Evolutionary conservation across 345 rosid genomes (phyloP).

Genomic region (Litchi chinensis): DNA sequence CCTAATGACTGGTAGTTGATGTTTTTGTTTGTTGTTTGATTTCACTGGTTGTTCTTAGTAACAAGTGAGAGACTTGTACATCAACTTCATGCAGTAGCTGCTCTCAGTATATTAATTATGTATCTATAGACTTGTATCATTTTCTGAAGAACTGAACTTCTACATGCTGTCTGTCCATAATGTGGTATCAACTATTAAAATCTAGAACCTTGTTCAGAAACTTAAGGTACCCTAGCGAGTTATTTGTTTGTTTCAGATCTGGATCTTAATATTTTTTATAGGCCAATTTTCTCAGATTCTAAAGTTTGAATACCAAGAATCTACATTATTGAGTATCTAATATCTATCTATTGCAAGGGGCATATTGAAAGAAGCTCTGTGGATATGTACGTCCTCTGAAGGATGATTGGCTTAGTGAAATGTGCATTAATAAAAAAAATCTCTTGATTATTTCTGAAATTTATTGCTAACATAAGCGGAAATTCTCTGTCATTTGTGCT

Average conservation of each 20-base stretch:
- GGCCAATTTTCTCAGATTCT: background rate
- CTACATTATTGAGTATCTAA: background rate
- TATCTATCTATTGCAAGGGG: background rate
- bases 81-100: background rate
- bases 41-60: background rate
- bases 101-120: background rate
- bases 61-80: background rate
- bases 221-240: background rate
- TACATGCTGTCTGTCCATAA: background rate
- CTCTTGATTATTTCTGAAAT: too few species aligned
- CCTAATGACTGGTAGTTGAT: background rate
- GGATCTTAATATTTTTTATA: background rate
- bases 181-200: background rate
- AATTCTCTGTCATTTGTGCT: background rate
- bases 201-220: background rate
- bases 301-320: background rate
- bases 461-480: background rate
- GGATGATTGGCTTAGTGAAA: background rate
- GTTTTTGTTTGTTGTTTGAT: constrained; percentile 7
- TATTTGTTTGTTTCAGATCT: background rate
- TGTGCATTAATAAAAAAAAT: background rate
- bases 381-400: background rate
- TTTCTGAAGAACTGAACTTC: background rate
- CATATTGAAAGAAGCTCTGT: too few species aligned
- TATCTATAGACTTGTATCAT: background rate